These are phyloP conservation scores for Rhodotorula babjevae DNA, from an alignment of 768 basidiomycete species.

Conservation along the genomic window DNA sequence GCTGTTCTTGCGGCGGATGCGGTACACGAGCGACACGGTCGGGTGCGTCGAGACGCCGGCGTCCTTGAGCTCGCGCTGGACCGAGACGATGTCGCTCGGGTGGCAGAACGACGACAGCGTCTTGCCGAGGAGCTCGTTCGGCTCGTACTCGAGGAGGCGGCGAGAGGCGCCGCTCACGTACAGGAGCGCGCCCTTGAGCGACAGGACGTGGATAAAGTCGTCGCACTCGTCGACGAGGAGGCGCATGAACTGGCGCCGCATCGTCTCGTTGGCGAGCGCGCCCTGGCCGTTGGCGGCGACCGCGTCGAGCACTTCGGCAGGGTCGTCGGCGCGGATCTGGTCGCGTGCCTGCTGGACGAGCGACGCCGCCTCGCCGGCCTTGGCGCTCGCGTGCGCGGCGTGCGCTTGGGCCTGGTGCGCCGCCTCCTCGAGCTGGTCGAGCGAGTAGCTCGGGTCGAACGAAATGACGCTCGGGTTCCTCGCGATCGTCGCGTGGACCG, in stretches of 20 bases:
- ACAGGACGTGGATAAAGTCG: conserved; percentile 86
- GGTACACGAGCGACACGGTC: conserved; percentile 76
- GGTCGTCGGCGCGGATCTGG: conserved; percentile 14
- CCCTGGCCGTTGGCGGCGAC: conserved; percentile 36
- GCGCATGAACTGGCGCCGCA: conserved; percentile 48
- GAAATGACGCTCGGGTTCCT: conserved; percentile 8
- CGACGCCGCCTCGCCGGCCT: conserved; percentile 18
- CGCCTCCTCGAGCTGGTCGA: conserved; percentile 21
- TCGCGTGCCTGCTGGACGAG: conserved; percentile 7
- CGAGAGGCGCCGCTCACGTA: conserved; percentile 82
- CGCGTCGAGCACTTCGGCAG: conserved; percentile 26
- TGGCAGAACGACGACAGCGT: conserved; percentile 77
- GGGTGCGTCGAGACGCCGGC: conserved; percentile 16
- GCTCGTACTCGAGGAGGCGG: conserved; percentile 76
- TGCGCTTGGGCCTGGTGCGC: conserved; percentile 6
- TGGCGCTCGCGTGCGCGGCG: conserved; percentile 35
- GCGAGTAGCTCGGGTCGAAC: conserved; percentile 5
- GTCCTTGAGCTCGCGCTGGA: conserved; percentile 82
- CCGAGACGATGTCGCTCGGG: conserved; percentile 79
- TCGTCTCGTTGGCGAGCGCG: conserved; percentile 43
- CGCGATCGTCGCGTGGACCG: conserved; percentile 24
- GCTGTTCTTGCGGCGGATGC: conserved; percentile 64
- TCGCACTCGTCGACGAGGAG: conserved; percentile 49
- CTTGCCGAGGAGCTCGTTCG: conserved; percentile 74
- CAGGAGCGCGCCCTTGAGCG: conserved; percentile 84